phyloP scores from a whole-genome alignment of 768 basidiomycete genomes.

The Boletus patriciae region DNA sequence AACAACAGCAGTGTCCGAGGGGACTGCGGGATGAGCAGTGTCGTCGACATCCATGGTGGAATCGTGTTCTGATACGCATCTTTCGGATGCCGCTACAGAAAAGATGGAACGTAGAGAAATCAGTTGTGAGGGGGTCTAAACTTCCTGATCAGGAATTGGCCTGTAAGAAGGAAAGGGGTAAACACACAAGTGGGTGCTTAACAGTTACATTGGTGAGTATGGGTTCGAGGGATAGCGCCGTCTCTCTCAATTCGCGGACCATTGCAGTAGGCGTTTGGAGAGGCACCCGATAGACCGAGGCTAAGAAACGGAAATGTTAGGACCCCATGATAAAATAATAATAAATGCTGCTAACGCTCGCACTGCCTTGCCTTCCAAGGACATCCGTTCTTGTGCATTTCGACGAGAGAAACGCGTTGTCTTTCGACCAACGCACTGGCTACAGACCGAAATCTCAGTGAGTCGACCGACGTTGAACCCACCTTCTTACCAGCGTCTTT shows the following conservation, averaged over 20 bases:
- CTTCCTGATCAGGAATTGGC: constrained; percentile 8
- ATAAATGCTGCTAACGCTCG: constrained; percentile 52
- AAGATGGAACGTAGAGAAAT: constrained; percentile 52
- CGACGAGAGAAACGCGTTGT: constrained; percentile 63
- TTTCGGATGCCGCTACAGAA: constrained; percentile 29
- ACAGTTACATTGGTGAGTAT: constrained; percentile 54
- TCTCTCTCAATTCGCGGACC: constrained; percentile 57
- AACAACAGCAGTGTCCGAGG: constrained; percentile 41
- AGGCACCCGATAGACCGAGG: constrained; percentile 73
- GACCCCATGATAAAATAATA: background rate
- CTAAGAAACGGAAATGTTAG: constrained; percentile 31
- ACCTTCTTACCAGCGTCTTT: constrained; percentile 72
- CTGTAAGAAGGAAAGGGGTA: background rate
- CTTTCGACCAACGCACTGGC: constrained; percentile 73
- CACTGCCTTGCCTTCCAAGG: constrained; percentile 84
- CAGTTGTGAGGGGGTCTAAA: constrained; percentile 59
- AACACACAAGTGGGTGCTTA: constrained; percentile 71
- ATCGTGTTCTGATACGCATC: constrained; percentile 29
- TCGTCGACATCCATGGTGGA: constrained; percentile 12
- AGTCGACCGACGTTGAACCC: constrained; percentile 16
- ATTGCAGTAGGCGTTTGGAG: constrained; percentile 64
- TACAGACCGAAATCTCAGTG: constrained; percentile 31
- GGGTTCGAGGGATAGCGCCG: constrained; percentile 53
- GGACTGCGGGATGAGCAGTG: constrained; percentile 17
- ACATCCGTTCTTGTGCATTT: constrained; percentile 76